Conservation (phyloP, 31 red algal species). For the Odonthalia washingtoniensis region DNA sequence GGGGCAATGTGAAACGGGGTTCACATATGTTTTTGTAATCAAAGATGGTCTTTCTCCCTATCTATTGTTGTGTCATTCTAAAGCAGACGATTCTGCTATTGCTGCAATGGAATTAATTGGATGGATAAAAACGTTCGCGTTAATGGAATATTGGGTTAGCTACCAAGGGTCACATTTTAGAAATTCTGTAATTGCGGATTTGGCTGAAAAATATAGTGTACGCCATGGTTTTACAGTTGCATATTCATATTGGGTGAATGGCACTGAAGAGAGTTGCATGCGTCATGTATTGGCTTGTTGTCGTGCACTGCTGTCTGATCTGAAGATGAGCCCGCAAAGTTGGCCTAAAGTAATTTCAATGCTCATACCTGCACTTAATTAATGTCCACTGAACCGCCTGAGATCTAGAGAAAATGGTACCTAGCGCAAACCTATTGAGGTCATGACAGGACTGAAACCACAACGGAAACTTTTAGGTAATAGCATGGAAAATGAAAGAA, state of each 20-base stretch:
- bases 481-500: neutral
- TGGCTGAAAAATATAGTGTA: constrained; percentile 16
- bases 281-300: constrained; percentile 15
- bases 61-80: neutral
- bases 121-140: constrained; percentile 17
- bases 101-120: neutral
- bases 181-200: neutral
- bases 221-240: constrained; percentile 29
- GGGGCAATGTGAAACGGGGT: constrained; percentile 13
- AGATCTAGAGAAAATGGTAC: neutral
- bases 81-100: neutral
- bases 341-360: constrained; percentile 15
- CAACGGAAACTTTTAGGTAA: neutral
- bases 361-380: constrained; percentile 5
- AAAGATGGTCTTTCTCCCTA: constrained; percentile 51
- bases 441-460: constrained; percentile 10
- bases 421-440: constrained; percentile 13
- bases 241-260: constrained; percentile 29
- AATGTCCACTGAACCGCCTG: constrained; percentile 24
- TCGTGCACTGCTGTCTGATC: constrained; percentile 10
- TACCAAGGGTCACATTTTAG: constrained; percentile 19
- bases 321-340: neutral
- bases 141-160: neutral
- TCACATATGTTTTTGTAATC: constrained; percentile 17
- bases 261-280: constrained; percentile 1